phyloP scores from a whole-genome alignment of 2,329 filamentous ascomycete species.

The Trichocomaceae sp. region DNA sequence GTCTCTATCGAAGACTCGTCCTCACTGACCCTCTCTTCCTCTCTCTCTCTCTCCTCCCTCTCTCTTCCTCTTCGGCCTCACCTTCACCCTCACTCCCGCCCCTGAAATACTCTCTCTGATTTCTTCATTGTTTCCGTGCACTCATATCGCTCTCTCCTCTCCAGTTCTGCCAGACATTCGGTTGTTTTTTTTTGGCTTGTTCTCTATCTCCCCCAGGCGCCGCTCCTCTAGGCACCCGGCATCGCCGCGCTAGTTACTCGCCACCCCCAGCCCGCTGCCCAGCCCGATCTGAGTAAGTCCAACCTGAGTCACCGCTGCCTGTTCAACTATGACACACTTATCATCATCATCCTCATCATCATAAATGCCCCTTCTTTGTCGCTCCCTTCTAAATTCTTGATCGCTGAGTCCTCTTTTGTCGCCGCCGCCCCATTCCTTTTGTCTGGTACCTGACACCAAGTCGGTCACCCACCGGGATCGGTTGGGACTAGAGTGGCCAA shows the following conservation, averaged over 20 bases:
- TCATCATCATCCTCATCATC: too few relatives aligned
- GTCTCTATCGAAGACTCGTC: conserved; percentile 9
- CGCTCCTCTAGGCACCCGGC: conserved; percentile 13
- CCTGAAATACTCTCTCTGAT: background rate
- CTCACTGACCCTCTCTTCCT: conserved; percentile 8
- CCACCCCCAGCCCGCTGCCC: conserved; percentile 4
- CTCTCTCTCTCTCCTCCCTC: conserved; percentile 3
- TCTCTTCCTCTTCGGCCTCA: background rate
- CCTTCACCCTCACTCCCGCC: background rate
- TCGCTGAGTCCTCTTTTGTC: background rate
- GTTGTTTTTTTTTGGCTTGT: conserved; percentile 20
- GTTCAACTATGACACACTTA: conserved; percentile 5
- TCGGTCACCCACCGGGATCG: background rate
- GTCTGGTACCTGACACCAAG: conserved; percentile 8
- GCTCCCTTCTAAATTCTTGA: background rate
- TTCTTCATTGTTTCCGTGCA: background rate
- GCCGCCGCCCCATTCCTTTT: background rate
- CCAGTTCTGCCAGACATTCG: conserved; percentile 12
- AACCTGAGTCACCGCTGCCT: conserved; percentile 9
- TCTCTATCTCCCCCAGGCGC: conserved; percentile 4
- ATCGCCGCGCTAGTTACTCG: conserved; percentile 12
- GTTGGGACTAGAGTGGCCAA: conserved; percentile 7
- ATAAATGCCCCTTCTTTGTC: background rate
- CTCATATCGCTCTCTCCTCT: conserved; percentile 4
- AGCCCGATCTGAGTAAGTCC: conserved; percentile 5